Conservation (phyloP, 257 asterid genomes). For the Linaria vulgaris region DNA sequence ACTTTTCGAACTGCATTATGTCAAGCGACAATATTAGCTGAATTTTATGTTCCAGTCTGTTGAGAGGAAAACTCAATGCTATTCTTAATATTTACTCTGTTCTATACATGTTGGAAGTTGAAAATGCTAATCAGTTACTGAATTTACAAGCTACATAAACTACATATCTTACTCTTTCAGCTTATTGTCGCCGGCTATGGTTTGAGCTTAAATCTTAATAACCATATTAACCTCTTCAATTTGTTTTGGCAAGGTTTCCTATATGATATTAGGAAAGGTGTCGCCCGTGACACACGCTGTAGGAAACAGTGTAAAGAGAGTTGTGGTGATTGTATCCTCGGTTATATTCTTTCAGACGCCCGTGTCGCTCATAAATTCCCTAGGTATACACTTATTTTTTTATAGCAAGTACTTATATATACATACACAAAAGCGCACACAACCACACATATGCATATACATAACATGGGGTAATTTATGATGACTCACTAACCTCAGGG, state of each 20-base stretch:
- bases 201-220: neutral
- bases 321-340: slow-evolving; percentile 76
- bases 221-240: slow-evolving; percentile 4
- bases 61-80: neutral
- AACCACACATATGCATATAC: neutral
- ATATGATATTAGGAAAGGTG: slow-evolving; percentile 68
- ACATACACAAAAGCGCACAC: neutral
- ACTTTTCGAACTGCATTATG: neutral
- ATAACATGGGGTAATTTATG: neutral
- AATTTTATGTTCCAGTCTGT: neutral
- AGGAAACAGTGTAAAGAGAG: slow-evolving; percentile 84
- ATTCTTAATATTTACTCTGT: neutral
- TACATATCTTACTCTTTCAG: too few relatives aligned
- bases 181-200: neutral
- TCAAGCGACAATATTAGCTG: neutral
- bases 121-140: too few relatives aligned
- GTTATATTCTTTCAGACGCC: slow-evolving; percentile 72
- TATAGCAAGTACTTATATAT: neutral
- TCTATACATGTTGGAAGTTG: neutral
- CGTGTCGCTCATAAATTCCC: slow-evolving; percentile 48
- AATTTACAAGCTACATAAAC: too few relatives aligned
- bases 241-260: slow-evolving; percentile 58
- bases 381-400: slow-evolving; percentile 38
- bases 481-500: slow-evolving; percentile 37
- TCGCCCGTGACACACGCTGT: slow-evolving; percentile 91